phyloP scores from a whole-genome alignment of 1,139 yeast genomes.

The Pichia terricola region DNA sequence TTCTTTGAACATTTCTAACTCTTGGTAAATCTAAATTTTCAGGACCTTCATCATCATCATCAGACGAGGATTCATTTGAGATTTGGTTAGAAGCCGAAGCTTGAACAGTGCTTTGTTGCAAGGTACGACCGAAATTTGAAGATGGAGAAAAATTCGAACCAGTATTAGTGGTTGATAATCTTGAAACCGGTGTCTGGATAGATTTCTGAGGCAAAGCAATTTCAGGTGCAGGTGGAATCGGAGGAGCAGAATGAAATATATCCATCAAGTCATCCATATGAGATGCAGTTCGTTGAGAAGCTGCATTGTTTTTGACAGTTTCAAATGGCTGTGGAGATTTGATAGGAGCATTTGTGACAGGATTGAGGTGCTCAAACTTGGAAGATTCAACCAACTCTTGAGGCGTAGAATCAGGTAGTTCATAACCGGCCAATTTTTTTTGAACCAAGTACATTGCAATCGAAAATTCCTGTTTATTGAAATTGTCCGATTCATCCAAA shows the following conservation, averaged over 20 bases:
- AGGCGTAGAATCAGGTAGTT: constrained; percentile 49
- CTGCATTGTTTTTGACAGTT: constrained; percentile 11
- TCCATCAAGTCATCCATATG: constrained; percentile 56
- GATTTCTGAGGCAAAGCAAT: no score
- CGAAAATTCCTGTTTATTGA: constrained; percentile 74
- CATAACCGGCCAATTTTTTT: constrained; percentile 63
- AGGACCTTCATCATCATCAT: constrained; percentile 27
- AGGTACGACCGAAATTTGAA: constrained; percentile 57
- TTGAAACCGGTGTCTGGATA: not conserved
- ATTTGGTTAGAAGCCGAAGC: constrained; percentile 8
- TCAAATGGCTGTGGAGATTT: constrained; percentile 15
- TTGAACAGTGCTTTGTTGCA: not conserved
- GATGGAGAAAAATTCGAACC: constrained; percentile 36
- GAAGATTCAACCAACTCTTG: constrained; percentile 20
- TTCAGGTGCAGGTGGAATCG: constrained; percentile 27
- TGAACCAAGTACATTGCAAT: constrained; percentile 92
- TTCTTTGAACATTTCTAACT: constrained; percentile 6
- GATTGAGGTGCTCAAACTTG: constrained; percentile 6
- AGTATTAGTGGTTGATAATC: not conserved
- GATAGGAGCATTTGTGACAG: constrained; percentile 5
- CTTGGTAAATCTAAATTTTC: constrained; percentile 22
- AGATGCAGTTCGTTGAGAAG: constrained; percentile 33
- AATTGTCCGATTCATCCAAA: constrained; percentile 75
- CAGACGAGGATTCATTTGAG: constrained; percentile 14
- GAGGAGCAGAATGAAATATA: constrained; percentile 27